Conservation (phyloP, 345 rosid genomes). For the Eucalyptus sp. region DNA sequence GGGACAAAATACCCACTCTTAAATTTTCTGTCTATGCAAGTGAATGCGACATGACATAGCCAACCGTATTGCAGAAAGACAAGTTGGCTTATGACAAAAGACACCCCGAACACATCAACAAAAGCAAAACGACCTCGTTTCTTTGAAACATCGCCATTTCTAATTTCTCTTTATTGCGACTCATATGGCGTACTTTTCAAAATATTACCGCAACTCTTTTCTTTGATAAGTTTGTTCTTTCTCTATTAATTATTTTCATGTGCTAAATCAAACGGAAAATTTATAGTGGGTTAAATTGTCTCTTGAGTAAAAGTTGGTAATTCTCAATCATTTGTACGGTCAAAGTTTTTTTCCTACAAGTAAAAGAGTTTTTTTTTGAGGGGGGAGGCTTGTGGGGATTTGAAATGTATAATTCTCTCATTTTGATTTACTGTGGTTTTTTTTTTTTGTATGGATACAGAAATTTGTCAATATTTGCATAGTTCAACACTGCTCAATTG, state of each 20-base stretch:
- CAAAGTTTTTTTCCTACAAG: background rate
- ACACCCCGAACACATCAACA: background rate
- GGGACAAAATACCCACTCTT: no score
- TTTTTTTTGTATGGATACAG: background rate
- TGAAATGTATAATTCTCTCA: background rate
- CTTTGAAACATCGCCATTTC: rapidly evolving
- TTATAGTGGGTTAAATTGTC: background rate
- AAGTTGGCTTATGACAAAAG: background rate
- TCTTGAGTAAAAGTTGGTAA: background rate
- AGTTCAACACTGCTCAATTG: background rate
- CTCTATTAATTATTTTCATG: background rate
- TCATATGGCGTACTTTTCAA: background rate
- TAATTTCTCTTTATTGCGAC: background rate
- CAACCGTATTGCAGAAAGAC: background rate
- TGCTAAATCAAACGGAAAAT: background rate
- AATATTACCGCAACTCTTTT: background rate
- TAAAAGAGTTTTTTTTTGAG: background rate
- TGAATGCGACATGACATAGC: background rate
- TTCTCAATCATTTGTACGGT: background rate
- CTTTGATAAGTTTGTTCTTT: background rate
- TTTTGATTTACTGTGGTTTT: background rate
- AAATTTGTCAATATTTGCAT: background rate
- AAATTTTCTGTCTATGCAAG: background rate
- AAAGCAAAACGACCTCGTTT: background rate
- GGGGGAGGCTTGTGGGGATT: background rate